Evolutionary conservation across 257 asterid species (phyloP).

Genomic region (Fraxinus quadrangulata): DNA sequence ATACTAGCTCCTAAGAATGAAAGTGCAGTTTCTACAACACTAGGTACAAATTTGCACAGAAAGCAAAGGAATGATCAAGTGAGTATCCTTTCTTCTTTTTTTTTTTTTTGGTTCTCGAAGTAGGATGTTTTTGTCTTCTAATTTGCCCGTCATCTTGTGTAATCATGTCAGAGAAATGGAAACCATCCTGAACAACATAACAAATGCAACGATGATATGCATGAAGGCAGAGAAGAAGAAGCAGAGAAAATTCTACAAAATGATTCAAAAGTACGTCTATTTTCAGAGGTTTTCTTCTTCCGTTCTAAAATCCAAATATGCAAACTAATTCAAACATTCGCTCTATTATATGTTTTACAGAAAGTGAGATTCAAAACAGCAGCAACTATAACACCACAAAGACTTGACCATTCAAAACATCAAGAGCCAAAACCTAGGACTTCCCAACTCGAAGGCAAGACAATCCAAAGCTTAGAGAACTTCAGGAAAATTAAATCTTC

Average conservation of each 20-base stretch:
- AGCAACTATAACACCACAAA: conserved; percentile 37
- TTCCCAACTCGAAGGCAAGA: conserved; percentile 31
- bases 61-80: conserved; percentile 53
- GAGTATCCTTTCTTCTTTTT: neutral
- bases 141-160: neutral
- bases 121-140: neutral
- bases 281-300: neutral
- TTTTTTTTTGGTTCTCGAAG: neutral
- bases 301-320: neutral
- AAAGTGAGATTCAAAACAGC: conserved; percentile 40
- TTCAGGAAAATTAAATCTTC: conserved; percentile 52
- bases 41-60: conserved; percentile 34
- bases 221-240: conserved; percentile 24
- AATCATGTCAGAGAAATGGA: conserved; percentile 21
- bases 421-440: conserved; percentile 27
- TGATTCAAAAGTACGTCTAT: conserved; percentile 19
- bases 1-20: conserved; percentile 35
- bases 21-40: conserved; percentile 31
- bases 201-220: conserved; percentile 4
- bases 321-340: conserved; percentile 13
- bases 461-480: conserved; percentile 45
- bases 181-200: neutral
- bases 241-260: neutral
- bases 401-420: conserved; percentile 13
- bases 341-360: conserved; percentile 26